Percentiles rank a stretch among this genome's conserved stretches.
These are phyloP conservation scores for Tuber borchii DNA, from an alignment of 495 filamentous ascomycete genomes.

Conservation along the genomic window DNA sequence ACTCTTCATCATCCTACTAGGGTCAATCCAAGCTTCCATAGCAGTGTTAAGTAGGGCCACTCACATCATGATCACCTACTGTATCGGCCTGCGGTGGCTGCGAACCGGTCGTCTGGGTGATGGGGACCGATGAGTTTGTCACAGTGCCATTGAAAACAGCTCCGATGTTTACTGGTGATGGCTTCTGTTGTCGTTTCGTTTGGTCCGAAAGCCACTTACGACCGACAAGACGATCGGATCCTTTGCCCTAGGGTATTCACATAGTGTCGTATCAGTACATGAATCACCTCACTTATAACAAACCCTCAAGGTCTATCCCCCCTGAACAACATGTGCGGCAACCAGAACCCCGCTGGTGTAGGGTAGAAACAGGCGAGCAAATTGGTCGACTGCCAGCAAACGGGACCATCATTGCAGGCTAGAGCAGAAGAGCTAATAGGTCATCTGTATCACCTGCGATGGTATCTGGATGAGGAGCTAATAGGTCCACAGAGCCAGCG, in stretches of 20 bases:
- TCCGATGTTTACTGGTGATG: slow-evolving; percentile 26
- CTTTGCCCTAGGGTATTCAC: slow-evolving; percentile 22
- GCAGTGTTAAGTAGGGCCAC: not conserved
- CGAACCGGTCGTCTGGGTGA: slow-evolving; percentile 16
- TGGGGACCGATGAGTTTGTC: not conserved
- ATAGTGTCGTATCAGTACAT: slow-evolving; percentile 7
- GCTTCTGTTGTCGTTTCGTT: not conserved
- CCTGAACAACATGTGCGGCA: not conserved
- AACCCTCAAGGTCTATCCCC: not conserved
- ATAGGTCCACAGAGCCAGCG: slow-evolving; percentile 26
- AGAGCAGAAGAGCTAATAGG: slow-evolving; percentile 28
- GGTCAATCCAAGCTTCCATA: not conserved
- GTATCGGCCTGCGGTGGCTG: slow-evolving; percentile 2
- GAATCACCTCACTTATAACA: not conserved
- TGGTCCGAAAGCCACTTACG: slow-evolving; percentile 17
- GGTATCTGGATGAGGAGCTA: slow-evolving; percentile 29
- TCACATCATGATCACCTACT: not conserved
- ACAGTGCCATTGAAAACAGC: slow-evolving; percentile 21
- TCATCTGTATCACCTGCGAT: slow-evolving; percentile 24
- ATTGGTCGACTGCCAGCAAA: slow-evolving; percentile 20
- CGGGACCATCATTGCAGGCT: slow-evolving; percentile 23
- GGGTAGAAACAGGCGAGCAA: slow-evolving; percentile 19
- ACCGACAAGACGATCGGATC: slow-evolving; percentile 19
- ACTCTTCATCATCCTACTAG: not conserved
- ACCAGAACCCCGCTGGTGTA: slow-evolving; percentile 13